Evolutionary conservation across 139 green algal species (phyloP).

Genomic region (Zygnema circumcarinatum): DNA sequence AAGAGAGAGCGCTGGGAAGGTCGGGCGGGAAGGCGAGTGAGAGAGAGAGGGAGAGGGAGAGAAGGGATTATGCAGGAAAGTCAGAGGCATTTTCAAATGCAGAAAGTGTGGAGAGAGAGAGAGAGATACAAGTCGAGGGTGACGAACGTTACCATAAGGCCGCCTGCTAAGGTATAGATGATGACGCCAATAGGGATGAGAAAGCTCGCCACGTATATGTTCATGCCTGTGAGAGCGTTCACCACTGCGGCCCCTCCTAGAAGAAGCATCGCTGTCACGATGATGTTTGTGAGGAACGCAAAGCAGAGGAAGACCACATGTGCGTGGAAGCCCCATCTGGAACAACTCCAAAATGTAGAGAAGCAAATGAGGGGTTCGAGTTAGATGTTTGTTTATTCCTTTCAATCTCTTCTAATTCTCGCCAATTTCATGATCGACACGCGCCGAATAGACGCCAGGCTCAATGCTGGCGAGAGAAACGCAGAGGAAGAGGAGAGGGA

Average conservation of each 20-base stretch:
- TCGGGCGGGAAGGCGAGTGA: background rate
- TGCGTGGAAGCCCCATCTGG: conserved; percentile 68
- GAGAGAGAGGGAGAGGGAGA: background rate
- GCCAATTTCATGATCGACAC: too few relatives aligned
- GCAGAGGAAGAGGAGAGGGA: background rate
- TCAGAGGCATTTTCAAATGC: too few relatives aligned
- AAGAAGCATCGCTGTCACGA: conserved; percentile 85
- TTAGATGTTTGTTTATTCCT: too few relatives aligned
- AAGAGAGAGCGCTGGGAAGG: background rate
- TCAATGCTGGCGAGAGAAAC: too few relatives aligned
- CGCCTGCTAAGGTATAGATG: conserved; percentile 88
- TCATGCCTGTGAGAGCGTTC: conserved; percentile 83
- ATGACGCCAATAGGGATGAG: conserved; percentile 76
- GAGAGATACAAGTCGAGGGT: background rate
- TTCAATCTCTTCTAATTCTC: too few relatives aligned
- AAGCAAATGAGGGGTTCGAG: too few relatives aligned
- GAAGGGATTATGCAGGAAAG: too few relatives aligned
- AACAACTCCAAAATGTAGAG: too few relatives aligned
- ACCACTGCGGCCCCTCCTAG: conserved; percentile 88
- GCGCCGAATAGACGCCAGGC: too few relatives aligned
- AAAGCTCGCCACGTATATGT: conserved; percentile 64
- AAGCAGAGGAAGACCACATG: conserved; percentile 89
- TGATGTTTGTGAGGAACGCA: conserved; percentile 86
- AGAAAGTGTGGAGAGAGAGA: background rate
- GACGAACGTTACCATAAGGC: conserved; percentile 78